phyloP scores from a whole-genome alignment of 1,284 basidiomycete genomes.

The Irpex sp. region DNA sequence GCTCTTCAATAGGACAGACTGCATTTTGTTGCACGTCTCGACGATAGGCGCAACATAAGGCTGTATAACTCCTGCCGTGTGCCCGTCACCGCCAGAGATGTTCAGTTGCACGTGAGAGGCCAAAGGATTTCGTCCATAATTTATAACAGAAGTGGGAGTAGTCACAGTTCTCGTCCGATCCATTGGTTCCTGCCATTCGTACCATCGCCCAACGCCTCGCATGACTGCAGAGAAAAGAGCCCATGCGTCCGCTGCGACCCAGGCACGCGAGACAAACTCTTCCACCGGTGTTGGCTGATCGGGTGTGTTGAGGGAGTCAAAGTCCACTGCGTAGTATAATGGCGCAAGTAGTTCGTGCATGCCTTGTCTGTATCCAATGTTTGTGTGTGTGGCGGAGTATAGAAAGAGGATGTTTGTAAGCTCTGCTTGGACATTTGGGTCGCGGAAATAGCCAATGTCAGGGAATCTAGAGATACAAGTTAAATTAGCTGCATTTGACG shows the following conservation, averaged over 20 bases:
- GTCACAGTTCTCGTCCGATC: slow-evolving; percentile 20
- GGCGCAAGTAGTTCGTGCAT: slow-evolving; percentile 95
- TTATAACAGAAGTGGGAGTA: not conserved
- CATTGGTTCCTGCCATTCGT: slow-evolving; percentile 77
- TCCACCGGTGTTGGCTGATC: slow-evolving; percentile 28
- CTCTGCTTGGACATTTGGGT: slow-evolving; percentile 68
- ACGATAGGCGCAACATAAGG: slow-evolving; percentile 83
- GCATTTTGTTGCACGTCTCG: slow-evolving; percentile 74
- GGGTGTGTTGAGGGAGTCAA: slow-evolving; percentile 57
- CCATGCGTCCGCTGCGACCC: slow-evolving; percentile 85
- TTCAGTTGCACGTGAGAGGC: slow-evolving; percentile 44
- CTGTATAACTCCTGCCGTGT: slow-evolving; percentile 33
- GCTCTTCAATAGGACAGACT: slow-evolving; percentile 66
- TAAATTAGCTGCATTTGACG: not conserved
- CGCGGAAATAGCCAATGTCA: slow-evolving; percentile 85
- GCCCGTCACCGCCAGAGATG: slow-evolving; percentile 39
- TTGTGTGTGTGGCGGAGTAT: slow-evolving; percentile 70
- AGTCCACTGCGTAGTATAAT: slow-evolving; percentile 77
- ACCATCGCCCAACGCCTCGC: slow-evolving; percentile 76
- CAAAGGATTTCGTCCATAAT: slow-evolving; percentile 30
- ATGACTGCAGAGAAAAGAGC: slow-evolving; percentile 77
- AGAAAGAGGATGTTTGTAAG: slow-evolving; percentile 85
- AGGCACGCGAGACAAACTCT: slow-evolving; percentile 63
- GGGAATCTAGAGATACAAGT: slow-evolving; percentile 63
- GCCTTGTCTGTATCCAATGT: slow-evolving; percentile 89